Evolutionary conservation across 169 alveolate genomes (phyloP).

Genomic region (Besnoitia besnoiti): DNA sequence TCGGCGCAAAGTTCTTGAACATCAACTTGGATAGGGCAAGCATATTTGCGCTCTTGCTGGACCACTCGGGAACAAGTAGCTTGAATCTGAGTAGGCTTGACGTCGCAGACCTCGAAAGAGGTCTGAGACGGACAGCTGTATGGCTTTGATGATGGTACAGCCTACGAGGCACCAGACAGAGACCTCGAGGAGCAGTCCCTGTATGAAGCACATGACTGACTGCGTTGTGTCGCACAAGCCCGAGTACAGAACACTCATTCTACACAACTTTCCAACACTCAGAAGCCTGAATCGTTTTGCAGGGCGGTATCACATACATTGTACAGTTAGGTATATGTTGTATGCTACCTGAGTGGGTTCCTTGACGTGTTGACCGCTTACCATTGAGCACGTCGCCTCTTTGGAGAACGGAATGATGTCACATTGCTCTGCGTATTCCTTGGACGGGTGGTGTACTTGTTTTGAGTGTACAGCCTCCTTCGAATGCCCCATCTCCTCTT

Average conservation of each 20-base stretch:
- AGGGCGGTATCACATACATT: too few relatives aligned
- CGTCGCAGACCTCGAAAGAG: constrained; percentile 42
- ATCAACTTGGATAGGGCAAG: constrained; percentile 34
- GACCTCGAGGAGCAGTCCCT: too few relatives aligned
- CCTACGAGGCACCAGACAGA: too few relatives aligned
- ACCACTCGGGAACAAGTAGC: background rate
- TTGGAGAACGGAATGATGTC: constrained; percentile 27
- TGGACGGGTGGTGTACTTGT: background rate
- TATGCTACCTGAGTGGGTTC: too few relatives aligned
- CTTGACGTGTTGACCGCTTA: too few relatives aligned
- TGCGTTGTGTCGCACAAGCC: too few relatives aligned
- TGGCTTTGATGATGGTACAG: constrained; percentile 8
- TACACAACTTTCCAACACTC: too few relatives aligned
- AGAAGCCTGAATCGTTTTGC: too few relatives aligned
- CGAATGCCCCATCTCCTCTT: background rate
- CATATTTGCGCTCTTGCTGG: constrained; percentile 13
- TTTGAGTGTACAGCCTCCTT: constrained; percentile 9
- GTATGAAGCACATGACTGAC: too few relatives aligned
- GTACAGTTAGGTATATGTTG: too few relatives aligned
- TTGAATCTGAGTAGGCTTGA: constrained; percentile 1
- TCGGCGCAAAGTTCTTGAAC: constrained; percentile 34
- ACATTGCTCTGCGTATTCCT: constrained; percentile 12
- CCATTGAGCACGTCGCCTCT: constrained; percentile 42
- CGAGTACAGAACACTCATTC: too few relatives aligned
- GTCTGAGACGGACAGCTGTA: constrained; percentile 19